phyloP scores from a whole-genome alignment of 306 rosid species.

The Clitoria ternatea region DNA sequence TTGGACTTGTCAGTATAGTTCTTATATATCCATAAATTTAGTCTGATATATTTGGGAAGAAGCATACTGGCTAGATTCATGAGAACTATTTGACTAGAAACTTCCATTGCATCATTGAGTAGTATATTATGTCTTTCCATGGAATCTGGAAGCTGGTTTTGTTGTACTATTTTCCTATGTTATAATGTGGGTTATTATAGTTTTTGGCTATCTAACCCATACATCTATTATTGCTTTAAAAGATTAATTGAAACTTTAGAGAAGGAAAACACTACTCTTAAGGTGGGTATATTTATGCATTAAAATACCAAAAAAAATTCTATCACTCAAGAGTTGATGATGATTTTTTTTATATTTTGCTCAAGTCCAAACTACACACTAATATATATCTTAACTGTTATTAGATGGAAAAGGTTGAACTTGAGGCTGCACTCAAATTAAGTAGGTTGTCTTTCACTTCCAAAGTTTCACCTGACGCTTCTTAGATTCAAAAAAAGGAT shows the following conservation, averaged over 20 bases:
- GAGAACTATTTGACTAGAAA: not conserved
- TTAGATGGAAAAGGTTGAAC: slow-evolving; percentile 73
- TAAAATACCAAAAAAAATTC: not conserved
- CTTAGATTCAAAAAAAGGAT: slow-evolving; percentile 41
- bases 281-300: slow-evolving; percentile 49
- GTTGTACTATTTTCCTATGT: slow-evolving; percentile 2
- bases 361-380: slow-evolving; percentile 17
- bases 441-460: slow-evolving; percentile 41
- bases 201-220: slow-evolving; percentile 30
- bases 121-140: not conserved
- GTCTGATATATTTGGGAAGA: not conserved
- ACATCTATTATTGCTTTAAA: slow-evolving; percentile 44
- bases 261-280: slow-evolving; percentile 70
- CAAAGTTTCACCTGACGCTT: slow-evolving; percentile 37
- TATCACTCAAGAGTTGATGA: not conserved
- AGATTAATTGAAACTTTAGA: slow-evolving; percentile 54
- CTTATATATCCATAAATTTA: no score
- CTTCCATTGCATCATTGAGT: not conserved
- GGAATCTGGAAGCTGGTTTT: slow-evolving; percentile 13
- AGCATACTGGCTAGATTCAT: not conserved
- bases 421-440: slow-evolving; percentile 56
- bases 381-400: slow-evolving; percentile 21
- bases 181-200: slow-evolving; percentile 1
- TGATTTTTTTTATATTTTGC: slow-evolving; percentile 2
- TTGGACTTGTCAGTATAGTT: slow-evolving; percentile 59